phyloP scores from a whole-genome alignment of 805 yeast genomes.

The Pichia paraexigua region DNA sequence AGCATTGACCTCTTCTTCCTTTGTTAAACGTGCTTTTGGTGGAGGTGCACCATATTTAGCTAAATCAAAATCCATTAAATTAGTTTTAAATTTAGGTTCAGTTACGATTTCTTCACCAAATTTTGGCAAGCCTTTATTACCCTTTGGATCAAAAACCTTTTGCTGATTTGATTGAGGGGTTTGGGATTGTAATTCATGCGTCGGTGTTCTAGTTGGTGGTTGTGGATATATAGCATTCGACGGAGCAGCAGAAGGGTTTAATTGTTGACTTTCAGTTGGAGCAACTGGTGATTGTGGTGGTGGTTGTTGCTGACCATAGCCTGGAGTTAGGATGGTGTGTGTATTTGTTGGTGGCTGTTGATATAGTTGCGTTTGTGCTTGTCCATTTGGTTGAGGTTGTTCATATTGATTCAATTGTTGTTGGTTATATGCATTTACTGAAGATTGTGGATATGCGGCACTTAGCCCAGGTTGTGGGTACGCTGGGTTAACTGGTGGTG shows the following conservation, averaged over 20 bases:
- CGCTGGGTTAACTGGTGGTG: not conserved
- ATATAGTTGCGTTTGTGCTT: not conserved
- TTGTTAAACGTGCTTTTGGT: slow-evolving; percentile 29
- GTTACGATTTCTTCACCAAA: slow-evolving; percentile 13
- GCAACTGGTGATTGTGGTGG: not conserved
- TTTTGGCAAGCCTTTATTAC: slow-evolving; percentile 11
- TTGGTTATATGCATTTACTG: slow-evolving; percentile 3
- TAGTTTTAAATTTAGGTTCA: slow-evolving; percentile 25
- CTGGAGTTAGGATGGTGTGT: slow-evolving; percentile 10
- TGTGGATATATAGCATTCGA: not conserved
- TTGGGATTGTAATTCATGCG: not conserved
- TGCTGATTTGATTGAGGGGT: slow-evolving; percentile 1
- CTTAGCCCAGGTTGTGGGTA: too few species aligned
- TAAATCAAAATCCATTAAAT: slow-evolving; percentile 30
- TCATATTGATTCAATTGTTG: slow-evolving; percentile 16
- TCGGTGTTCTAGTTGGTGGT: not conserved
- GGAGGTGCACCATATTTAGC: slow-evolving; percentile 40
- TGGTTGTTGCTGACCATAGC: not conserved
- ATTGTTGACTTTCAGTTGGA: slow-evolving; percentile 5
- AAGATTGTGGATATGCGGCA: not conserved
- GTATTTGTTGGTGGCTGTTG: slow-evolving; percentile 17
- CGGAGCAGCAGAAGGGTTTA: not conserved
- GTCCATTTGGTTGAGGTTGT: slow-evolving; percentile 2
- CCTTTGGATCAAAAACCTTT: not conserved
- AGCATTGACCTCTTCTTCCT: slow-evolving; percentile 18